phyloP scores from a whole-genome alignment of 2,329 filamentous ascomycete genomes.

The Cordyceps farinosa region DNA sequence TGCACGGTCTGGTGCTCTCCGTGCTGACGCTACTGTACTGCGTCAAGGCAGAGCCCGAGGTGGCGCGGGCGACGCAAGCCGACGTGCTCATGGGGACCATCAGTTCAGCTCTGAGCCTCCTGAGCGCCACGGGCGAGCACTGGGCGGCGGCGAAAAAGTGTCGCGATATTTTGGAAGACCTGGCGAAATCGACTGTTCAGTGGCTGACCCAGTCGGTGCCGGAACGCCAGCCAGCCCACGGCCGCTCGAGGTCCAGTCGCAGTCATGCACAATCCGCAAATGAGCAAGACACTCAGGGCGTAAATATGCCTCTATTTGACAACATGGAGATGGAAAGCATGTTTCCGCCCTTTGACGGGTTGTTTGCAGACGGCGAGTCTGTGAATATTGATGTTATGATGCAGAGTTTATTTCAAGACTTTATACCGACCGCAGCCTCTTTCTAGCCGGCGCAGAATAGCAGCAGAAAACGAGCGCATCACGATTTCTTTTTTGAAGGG shows the following conservation, averaged over 20 bases:
- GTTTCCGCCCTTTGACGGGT: conserved; percentile 27
- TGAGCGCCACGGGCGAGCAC: conserved; percentile 50
- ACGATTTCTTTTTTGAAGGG: no score
- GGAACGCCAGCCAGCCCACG: not conserved
- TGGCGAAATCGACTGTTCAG: conserved; percentile 31
- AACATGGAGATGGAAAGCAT: not conserved
- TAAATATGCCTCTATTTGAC: not conserved
- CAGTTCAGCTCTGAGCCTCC: conserved; percentile 40
- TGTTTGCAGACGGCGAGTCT: conserved; percentile 28
- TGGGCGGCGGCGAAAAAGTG: conserved; percentile 48
- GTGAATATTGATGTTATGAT: conserved; percentile 33
- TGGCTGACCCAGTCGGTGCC: conserved; percentile 21
- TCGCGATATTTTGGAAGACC: conserved; percentile 41
- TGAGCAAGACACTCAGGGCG: not conserved
- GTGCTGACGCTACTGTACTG: conserved; percentile 50
- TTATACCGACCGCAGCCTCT: conserved; percentile 28
- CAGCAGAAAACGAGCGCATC: not conserved
- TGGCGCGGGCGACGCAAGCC: conserved; percentile 35
- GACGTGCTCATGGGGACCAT: conserved; percentile 41
- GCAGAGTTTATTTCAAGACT: conserved; percentile 34
- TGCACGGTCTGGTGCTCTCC: conserved; percentile 46
- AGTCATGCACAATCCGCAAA: not conserved
- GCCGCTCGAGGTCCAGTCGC: not conserved
- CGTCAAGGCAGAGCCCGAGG: conserved; percentile 42
- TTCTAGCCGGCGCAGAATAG: not conserved